Conservation (phyloP, 2,329 filamentous ascomycete species). For the Fusarium pseudonygamai region DNA sequence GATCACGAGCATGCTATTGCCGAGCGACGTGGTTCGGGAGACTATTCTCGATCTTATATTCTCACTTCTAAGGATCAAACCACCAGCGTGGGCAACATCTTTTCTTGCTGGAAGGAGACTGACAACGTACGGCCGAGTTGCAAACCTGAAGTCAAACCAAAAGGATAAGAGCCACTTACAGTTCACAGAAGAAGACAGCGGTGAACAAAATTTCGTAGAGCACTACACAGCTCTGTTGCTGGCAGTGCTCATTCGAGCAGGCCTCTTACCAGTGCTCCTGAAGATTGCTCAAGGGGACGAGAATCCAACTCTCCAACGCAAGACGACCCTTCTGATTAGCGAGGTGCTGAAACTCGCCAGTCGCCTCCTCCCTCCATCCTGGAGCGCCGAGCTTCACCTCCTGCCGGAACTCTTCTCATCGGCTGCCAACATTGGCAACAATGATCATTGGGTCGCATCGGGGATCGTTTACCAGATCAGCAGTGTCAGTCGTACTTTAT, state of each 20-base stretch:
- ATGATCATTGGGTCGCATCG: constrained; percentile 81
- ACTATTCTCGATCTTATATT: constrained; percentile 90
- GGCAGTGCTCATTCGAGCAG: constrained; percentile 84
- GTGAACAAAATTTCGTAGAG: constrained; percentile 86
- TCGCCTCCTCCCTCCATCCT: constrained; percentile 80
- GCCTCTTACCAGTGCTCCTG: constrained; percentile 70
- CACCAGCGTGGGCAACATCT: constrained; percentile 89
- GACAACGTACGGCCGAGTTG: constrained; percentile 95
- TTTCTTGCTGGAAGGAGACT: constrained; percentile 92
- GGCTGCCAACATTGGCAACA: constrained; percentile 75
- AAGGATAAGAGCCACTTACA: constrained; percentile 61
- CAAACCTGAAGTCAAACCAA: constrained; percentile 74
- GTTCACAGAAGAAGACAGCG: constrained; percentile 71
- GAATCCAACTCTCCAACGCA: constrained; percentile 78
- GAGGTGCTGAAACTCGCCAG: constrained; percentile 92
- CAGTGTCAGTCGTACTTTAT: constrained; percentile 92
- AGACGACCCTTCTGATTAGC: constrained; percentile 89
- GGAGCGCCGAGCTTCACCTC: constrained; percentile 87
- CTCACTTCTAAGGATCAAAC: constrained; percentile 84
- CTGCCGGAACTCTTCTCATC: constrained; percentile 85
- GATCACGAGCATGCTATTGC: constrained; percentile 68
- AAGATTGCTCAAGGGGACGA: constrained; percentile 75
- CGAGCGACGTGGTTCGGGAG: constrained; percentile 68
- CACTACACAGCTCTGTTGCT: constrained; percentile 93
- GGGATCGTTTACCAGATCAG: constrained; percentile 98